Evolutionary conservation across 768 basidiomycete species (phyloP).

Genomic region (Pulveroboletus sp.): DNA sequence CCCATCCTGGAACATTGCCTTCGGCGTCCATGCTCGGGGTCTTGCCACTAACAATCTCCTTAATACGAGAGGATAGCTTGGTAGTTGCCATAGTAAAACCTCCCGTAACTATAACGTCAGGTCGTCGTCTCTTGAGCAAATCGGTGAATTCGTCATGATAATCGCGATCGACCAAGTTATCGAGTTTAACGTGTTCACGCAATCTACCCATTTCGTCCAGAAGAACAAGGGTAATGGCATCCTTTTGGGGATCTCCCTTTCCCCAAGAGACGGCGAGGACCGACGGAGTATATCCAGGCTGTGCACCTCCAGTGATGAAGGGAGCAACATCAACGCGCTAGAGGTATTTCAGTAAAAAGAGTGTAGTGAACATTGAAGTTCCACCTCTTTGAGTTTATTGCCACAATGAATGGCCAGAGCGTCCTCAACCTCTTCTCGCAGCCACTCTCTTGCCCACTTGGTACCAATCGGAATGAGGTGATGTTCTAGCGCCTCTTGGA

Average conservation of each 20-base stretch:
- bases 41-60: slow-evolving; percentile 45
- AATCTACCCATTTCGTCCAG: slow-evolving; percentile 86
- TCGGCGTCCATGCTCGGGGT: slow-evolving; percentile 23
- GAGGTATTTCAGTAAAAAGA: slow-evolving; percentile 12
- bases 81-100: slow-evolving; percentile 84
- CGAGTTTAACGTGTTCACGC: slow-evolving; percentile 86
- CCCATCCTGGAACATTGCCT: slow-evolving; percentile 19
- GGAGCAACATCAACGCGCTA: slow-evolving; percentile 86
- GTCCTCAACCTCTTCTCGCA: slow-evolving; percentile 91
- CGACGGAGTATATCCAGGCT: slow-evolving; percentile 66
- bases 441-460: slow-evolving; percentile 88
- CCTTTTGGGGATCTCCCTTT: slow-evolving; percentile 89
- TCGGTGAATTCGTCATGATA: slow-evolving; percentile 74
- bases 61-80: slow-evolving; percentile 64
- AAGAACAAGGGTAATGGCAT: slow-evolving; percentile 82
- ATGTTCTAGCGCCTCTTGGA: slow-evolving; percentile 75
- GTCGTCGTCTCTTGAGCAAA: slow-evolving; percentile 76
- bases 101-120: slow-evolving; percentile 85
- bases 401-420: slow-evolving; percentile 67
- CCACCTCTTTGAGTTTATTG: slow-evolving; percentile 67
- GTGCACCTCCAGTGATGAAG: slow-evolving; percentile 58
- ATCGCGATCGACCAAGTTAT: slow-evolving; percentile 76
- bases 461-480: slow-evolving; percentile 80
- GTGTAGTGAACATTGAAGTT: slow-evolving; percentile 19
- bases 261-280: slow-evolving; percentile 95